Evolutionary conservation across 371 early-diverging fungal species (phyloP), one percentile per base, ranked within the genome.

Genomic region (Mucor plumbeus): DNA sequence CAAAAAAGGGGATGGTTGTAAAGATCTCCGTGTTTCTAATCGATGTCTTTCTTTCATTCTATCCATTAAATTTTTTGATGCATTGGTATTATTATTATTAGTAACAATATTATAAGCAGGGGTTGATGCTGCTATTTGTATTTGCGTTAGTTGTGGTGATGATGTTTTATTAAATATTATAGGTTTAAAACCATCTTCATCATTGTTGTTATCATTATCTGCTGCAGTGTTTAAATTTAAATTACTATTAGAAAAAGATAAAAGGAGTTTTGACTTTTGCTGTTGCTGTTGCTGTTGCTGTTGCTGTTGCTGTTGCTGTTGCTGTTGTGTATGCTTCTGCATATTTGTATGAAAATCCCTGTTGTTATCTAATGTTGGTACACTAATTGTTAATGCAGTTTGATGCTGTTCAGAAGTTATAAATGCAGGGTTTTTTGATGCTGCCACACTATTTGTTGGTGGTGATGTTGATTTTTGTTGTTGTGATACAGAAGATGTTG

Each of bases 21-120:
- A 48, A 13, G 67, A 59, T 41, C 44, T 60, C 1, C 70, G 59
- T n/a, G 64, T 48, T 55, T 74, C 74, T 38, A 61, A 61, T 15
- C 74, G 68, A 65, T 74, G 74, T n/a, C 74, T 67, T 59, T 74
- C 74, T 40, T 70, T 74, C 74, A 74, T 70, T 56, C 74, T 56
- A 48, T 56, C 63, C 65, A 74, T 66, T 4, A 73, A 26, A 17
- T 39, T 54, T 48, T 21, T 70, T 55, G 57, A 64, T 31, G 50
- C 8, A 56, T 38, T 19, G 33, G 26, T 14, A 15, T 33, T 33
- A 21, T 26, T 26, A 19, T 14, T 48, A 36, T 14, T 36, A 26
- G 58, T 15, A 21, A 14, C 35, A 14, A 41, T 19, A 26, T 55
- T 43, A 31, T 40, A 61, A 34, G 60, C 61, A 67, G 55, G 35